Percentiles rank a stretch among this genome's conserved stretches.
Evolutionary conservation across 1,284 basidiomycete species (phyloP).

Genomic region (Meripilus lineatus): DNA sequence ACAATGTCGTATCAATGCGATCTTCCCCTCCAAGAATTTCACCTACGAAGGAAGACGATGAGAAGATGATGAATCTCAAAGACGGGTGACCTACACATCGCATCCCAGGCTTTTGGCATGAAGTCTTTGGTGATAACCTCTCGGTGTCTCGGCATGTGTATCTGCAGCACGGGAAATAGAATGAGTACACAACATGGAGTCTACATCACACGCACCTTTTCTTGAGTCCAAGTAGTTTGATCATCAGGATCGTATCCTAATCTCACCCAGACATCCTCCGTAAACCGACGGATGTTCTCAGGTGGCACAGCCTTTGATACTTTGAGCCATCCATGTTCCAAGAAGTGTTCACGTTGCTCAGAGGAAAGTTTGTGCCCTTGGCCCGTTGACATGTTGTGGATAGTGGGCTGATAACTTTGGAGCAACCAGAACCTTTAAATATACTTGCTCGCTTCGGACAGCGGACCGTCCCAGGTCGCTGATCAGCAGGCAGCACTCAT

Average conservation of each 20-base stretch:
- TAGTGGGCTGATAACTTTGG: too few species aligned
- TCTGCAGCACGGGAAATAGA: conserved; percentile 12
- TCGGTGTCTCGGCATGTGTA: conserved; percentile 32
- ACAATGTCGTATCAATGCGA: conserved; percentile 27
- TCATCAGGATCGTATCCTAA: conserved; percentile 31
- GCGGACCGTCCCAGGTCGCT: too few species aligned
- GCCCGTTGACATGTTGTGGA: background rate
- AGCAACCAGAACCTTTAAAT: too few species aligned
- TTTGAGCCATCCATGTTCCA: conserved; percentile 31
- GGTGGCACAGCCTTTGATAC: conserved; percentile 27
- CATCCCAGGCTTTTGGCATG: conserved; percentile 31
- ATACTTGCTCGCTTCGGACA: too few species aligned
- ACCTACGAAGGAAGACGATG: conserved; percentile 12
- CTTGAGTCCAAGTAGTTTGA: conserved; percentile 28
- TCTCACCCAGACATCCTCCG: conserved; percentile 31
- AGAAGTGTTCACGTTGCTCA: conserved; percentile 31
- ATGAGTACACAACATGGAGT: background rate
- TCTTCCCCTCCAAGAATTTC: conserved; percentile 33
- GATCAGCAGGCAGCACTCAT: too few species aligned
- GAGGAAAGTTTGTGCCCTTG: background rate
- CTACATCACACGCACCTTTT: conserved; percentile 18
- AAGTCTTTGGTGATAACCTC: conserved; percentile 27
- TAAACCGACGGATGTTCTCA: conserved; percentile 25
- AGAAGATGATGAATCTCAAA: too few species aligned
- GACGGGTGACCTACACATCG: conserved; percentile 24